Base-by-base conservation (phyloP, 768 basidiomycete species). In the Mycena epipterygia region DNA sequence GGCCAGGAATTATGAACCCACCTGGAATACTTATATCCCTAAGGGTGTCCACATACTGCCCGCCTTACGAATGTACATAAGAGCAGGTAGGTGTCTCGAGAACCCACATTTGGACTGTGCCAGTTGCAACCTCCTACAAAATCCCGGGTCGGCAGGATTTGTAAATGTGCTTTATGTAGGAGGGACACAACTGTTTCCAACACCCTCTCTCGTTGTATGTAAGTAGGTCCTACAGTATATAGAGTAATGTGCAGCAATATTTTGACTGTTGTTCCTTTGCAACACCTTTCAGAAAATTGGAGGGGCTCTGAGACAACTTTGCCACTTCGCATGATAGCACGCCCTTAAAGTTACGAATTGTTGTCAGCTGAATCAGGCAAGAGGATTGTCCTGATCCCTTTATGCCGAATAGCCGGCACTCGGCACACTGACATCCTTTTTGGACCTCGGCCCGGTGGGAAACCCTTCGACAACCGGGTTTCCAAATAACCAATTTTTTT, bases 21-120 rank as follows among this genome's bases (percentile, higher is more conserved):
- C 64, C 64, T 17, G 64, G 37, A 12, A 37, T 58, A n/a, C n/a
- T n/a, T n/a, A 9, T 49, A 14, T 9, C 64, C 49, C 55, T 58
- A 58, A n/a, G 64, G 64, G 14, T 44, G 64, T 25, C 56, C 64
- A 29, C 64, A 44, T 14, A 58, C 44, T 12, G 33, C 29, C 14
- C 53, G 55, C n/a, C 44, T 66, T 23, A 66, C 35, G 5, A 58
- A 58, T 16, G 55, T 44, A n/a, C 29, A 41, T 14, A 56, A 66
- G 49, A 55, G 64, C n/a, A 30, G 44, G 55, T 53, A 9, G 64
- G 52, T 25, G 48, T n/a, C n/a, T n/a, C 35, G 35, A 7, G 14
- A 7, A 7, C 35, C 14, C 8, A 37, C 35, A 37, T 14, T 37
- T 14, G 35, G 6, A 14, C 35, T 37, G 35, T 14, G 35, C 35